Conservation (phyloP, 768 basidiomycete species). For the Leucocoprinus leucothites region DNA sequence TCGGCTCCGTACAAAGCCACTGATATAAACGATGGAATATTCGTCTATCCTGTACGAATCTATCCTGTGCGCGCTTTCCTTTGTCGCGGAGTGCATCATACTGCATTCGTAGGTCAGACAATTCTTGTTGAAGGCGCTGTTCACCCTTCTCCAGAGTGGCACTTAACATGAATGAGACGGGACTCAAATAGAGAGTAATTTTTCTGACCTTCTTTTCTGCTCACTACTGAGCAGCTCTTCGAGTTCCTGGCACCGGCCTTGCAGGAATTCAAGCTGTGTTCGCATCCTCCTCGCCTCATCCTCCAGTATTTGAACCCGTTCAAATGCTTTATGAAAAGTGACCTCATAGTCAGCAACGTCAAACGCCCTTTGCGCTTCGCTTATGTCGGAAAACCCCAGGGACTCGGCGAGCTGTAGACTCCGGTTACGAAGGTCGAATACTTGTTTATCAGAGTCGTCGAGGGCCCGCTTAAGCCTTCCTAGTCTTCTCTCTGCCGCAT, state of each 20-base stretch:
- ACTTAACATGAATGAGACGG: background rate
- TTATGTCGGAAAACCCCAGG: constrained; percentile 42
- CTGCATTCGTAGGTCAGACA: constrained; percentile 32
- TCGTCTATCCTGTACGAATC: constrained; percentile 42
- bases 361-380: constrained; percentile 39
- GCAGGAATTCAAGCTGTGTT: constrained; percentile 22
- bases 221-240: constrained; percentile 20
- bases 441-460: constrained; percentile 27
- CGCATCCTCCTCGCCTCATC: constrained; percentile 21
- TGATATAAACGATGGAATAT: constrained; percentile 45
- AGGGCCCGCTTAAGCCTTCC: constrained; percentile 29
- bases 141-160: constrained; percentile 4
- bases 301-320: constrained; percentile 31
- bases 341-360: constrained; percentile 32
- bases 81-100: constrained; percentile 44
- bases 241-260: constrained; percentile 17
- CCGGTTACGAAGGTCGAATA: constrained; percentile 35
- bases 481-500: constrained; percentile 21
- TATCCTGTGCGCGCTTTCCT: constrained; percentile 38
- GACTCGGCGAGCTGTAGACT: constrained; percentile 34
- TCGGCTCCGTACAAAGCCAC: constrained; percentile 26
- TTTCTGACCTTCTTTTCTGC: constrained; percentile 2
- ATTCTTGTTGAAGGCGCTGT: constrained; percentile 20
- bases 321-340: constrained; percentile 33
- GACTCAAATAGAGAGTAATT: background rate